Evolutionary conservation across 352 stramenopile species (phyloP).

Genomic region (Globisporangium yorkense): DNA sequence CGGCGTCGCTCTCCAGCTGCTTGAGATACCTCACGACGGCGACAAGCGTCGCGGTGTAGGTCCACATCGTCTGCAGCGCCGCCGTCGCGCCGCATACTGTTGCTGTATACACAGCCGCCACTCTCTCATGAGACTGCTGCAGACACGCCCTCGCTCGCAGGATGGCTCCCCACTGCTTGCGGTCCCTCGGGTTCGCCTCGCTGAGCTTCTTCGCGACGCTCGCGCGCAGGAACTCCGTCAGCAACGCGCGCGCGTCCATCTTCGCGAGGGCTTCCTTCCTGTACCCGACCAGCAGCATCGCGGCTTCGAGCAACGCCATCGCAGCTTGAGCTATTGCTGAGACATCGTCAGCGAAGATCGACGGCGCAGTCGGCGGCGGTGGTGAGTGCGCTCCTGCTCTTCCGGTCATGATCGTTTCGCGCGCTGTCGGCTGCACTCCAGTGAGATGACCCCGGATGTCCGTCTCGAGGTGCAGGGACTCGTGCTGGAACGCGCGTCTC

Average conservation of each 20-base stretch:
- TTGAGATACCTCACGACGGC: constrained; percentile 53
- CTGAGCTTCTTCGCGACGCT: constrained; percentile 8
- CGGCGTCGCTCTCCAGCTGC: constrained; percentile 26
- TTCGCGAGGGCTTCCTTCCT: constrained; percentile 9
- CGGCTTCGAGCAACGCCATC: constrained; percentile 7
- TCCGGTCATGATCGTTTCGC: not conserved
- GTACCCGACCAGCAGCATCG: constrained; percentile 8
- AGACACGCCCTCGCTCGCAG: constrained; percentile 2
- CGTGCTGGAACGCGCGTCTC: constrained; percentile 17
- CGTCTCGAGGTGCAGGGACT: constrained; percentile 28
- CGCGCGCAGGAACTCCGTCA: constrained; percentile 11
- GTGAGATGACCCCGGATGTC: constrained; percentile 46
- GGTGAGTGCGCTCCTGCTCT: not conserved
- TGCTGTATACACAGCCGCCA: not conserved
- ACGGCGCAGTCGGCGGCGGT: not conserved
- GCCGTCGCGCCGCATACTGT: not conserved
- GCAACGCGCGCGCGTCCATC: constrained; percentile 7
- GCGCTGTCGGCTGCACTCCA: constrained; percentile 27
- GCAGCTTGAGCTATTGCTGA: not conserved
- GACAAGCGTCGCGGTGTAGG: constrained; percentile 20
- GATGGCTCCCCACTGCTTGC: constrained; percentile 7
- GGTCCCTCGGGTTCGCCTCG: constrained; percentile 5
- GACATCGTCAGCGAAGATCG: constrained; percentile 9
- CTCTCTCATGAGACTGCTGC: constrained; percentile 5
- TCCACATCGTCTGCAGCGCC: constrained; percentile 16